Base-by-base conservation (phyloP, 441 rosid genomes). In the Populus hybrid region DNA sequence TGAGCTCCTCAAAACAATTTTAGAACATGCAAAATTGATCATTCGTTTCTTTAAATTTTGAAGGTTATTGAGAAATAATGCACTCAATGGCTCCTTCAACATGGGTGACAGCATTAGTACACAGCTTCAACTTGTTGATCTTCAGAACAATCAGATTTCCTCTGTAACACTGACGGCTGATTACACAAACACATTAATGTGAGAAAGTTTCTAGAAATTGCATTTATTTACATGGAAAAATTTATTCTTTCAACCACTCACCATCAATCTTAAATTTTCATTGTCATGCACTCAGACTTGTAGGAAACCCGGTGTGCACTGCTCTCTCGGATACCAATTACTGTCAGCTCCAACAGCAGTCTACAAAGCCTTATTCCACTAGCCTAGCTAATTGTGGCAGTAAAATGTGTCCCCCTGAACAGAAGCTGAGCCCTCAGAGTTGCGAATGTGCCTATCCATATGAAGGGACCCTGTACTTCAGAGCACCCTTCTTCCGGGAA, bases 371-470 rank as follows among this genome's bases (percentile, higher is more conserved):
- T 57, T 95, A 93, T 79, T 89, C 98, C 18, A 93, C 98, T 32
- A 91, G 88, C 88, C 82, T 95, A 21, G 88, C 98, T 21, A 89
- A 91, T 78, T 96, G 99, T 78, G 95, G 90, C 78, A 82, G 88
- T 59, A 85, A 86, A 85, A 67, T 83, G 5, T 96, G 98, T 72
- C 89, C 96, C 23, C 71, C 61, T n/a, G 95, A 93, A 78, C 94
- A 90, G 87, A 92, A 86, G 85, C 80, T 90, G 7, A 96, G 95
- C 81, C 98, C 99, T 81, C 99, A 94, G 81, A 96, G 97, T 82
- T 94, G 99, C 77, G 94, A 94, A 86, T 96, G 99, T 30, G 90
- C 93, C 14, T 90, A 90, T 81, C 99, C 99, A 65, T 94, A 87
- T 34, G 91, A 91, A 88, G 99, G 99, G 59, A 94, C 93, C 57